A percentile compares a stretch with the other conserved stretches of the same genome.
These are phyloP conservation scores for Trichothecium sympodiale DNA, from an alignment of 2,329 filamentous ascomycete genomes.

Conservation along the genomic window DNA sequence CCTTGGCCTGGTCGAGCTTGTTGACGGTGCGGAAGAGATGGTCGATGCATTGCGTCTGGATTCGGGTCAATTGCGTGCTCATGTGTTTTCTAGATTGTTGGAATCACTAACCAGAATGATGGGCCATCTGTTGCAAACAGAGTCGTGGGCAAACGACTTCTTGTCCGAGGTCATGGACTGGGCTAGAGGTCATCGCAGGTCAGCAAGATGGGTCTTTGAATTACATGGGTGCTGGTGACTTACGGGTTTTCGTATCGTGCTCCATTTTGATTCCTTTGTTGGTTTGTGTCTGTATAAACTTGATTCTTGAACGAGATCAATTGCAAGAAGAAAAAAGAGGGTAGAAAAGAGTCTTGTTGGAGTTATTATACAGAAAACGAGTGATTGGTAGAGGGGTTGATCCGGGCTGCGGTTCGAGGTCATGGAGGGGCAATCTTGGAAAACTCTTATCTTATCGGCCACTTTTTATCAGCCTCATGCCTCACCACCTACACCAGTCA, in stretches of 20 bases:
- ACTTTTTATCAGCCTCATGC: too few species aligned
- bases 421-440: too few species aligned
- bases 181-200: constrained; percentile 35
- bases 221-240: too few species aligned
- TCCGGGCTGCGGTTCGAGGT: too few species aligned
- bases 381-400: too few species aligned
- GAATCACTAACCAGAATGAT: constrained; percentile 60
- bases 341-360: too few species aligned
- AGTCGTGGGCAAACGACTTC: constrained; percentile 77
- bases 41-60: constrained; percentile 80
- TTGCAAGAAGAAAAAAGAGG: too few species aligned
- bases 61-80: neutral
- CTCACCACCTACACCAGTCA: too few species aligned
- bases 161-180: constrained; percentile 70
- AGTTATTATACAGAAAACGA: too few species aligned
- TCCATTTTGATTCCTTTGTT: too few species aligned
- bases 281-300: neutral
- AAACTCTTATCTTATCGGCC: too few species aligned
- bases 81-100: neutral
- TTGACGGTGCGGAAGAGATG: constrained; percentile 73
- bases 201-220: neutral
- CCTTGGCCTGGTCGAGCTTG: constrained; percentile 35
- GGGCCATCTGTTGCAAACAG: constrained; percentile 83
- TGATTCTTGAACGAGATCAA: too few species aligned
- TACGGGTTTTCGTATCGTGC: constrained; percentile 63